A percentile compares a stretch with the other conserved stretches of the same genome.
Evolutionary conservation across 495 filamentous ascomycete species (phyloP).

Genomic region (Aspergillus affinis): DNA sequence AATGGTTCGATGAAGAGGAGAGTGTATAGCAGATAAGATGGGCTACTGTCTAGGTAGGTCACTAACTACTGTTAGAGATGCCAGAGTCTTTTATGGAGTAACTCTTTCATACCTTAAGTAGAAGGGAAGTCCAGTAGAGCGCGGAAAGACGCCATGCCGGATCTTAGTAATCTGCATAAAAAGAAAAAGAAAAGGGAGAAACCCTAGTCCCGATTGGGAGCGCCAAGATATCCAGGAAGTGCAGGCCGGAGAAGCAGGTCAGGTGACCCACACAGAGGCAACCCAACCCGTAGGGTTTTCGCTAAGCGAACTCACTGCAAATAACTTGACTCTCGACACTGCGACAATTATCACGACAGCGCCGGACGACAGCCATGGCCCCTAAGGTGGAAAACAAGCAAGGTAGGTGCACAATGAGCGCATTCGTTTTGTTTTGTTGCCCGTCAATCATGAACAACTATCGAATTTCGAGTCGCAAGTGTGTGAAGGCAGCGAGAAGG

Average conservation of each 20-base stretch:
- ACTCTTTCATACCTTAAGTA: too few species aligned
- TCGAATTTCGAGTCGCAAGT: constrained; percentile 31
- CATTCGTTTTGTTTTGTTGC: constrained; percentile 14
- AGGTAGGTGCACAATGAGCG: constrained; percentile 52
- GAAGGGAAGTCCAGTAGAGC: too few species aligned
- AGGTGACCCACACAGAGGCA: constrained; percentile 49
- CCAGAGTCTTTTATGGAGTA: too few species aligned
- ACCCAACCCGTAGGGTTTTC: constrained; percentile 39
- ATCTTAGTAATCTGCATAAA: too few species aligned
- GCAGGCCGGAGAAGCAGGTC: constrained; percentile 24
- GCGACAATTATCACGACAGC: constrained; percentile 52
- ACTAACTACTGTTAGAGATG: too few species aligned
- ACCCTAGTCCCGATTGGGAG: background rate
- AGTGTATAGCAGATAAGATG: background rate
- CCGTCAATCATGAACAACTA: constrained; percentile 21
- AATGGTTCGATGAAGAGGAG: background rate
- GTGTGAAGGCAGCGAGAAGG: constrained; percentile 2
- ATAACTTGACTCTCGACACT: constrained; percentile 44
- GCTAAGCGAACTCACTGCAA: constrained; percentile 48
- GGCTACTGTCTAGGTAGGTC: too few species aligned
- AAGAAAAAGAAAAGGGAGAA: too few species aligned
- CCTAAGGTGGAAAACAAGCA: constrained; percentile 67
- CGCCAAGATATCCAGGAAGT: constrained; percentile 21
- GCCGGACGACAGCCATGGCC: constrained; percentile 64
- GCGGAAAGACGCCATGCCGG: too few species aligned